Evolutionary conservation across 2,329 filamentous ascomycete species (phyloP).

Genomic region (Aquanectria penicillioides): DNA sequence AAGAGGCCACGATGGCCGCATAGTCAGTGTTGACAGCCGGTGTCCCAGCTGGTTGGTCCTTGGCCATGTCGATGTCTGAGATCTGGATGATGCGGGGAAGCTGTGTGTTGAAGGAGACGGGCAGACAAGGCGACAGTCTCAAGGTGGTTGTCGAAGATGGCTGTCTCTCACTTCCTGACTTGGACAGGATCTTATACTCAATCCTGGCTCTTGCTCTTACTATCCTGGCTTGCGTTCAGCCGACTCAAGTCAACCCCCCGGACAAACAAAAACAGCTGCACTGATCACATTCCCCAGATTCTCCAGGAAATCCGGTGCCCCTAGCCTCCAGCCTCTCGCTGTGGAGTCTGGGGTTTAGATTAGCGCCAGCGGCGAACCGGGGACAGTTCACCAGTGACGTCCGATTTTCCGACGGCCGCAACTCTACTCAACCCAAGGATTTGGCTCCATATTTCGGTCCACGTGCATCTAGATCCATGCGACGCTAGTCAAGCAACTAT

Average conservation of each 20-base stretch:
- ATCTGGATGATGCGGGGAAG: neutral
- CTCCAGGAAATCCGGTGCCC: constrained; percentile 14
- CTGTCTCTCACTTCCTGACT: neutral
- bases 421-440: neutral
- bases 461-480: neutral
- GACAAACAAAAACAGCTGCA: neutral
- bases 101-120: neutral
- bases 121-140: too few species aligned
- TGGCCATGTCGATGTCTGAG: constrained; percentile 6
- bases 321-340: neutral
- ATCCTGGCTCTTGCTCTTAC: neutral
- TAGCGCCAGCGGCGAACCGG: neutral
- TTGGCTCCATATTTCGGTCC: neutral
- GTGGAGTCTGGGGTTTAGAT: constrained; percentile 15
- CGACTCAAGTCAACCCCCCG: neutral
- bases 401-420: constrained; percentile 16
- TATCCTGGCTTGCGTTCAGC: neutral
- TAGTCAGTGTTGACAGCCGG: constrained; percentile 24
- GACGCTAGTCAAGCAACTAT: constrained; percentile 1
- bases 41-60: constrained; percentile 1
- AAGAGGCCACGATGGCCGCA: constrained; percentile 29
- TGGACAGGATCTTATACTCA: constrained; percentile 18
- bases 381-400: neutral
- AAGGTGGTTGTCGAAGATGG: neutral
- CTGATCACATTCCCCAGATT: constrained; percentile 8